Conservation (phyloP, 495 filamentous ascomycete genomes). For the Wilcoxina mikolae region DNA sequence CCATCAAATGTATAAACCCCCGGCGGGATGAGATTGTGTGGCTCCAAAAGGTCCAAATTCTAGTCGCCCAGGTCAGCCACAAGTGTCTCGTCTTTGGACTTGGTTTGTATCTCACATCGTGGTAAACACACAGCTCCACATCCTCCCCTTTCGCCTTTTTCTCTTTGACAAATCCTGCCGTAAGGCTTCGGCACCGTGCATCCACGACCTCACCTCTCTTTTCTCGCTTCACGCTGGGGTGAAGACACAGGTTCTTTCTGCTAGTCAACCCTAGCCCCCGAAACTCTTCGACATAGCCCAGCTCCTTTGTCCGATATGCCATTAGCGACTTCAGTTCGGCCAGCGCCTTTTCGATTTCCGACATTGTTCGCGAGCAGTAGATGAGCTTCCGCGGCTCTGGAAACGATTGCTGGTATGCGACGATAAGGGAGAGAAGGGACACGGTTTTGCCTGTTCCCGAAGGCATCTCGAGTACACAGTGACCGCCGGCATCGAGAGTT, state of each 20-base stretch:
- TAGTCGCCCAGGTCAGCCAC: conserved; percentile 28
- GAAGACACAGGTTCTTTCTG: conserved; percentile 92
- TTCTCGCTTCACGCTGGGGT: conserved; percentile 86
- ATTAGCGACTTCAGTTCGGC: conserved; percentile 83
- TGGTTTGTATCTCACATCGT: conserved; percentile 47
- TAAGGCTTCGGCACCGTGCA: conserved; percentile 85
- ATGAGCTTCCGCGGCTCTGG: conserved; percentile 88
- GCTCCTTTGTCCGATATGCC: conserved; percentile 76
- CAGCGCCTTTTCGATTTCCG: conserved; percentile 89
- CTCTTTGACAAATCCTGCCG: conserved; percentile 90
- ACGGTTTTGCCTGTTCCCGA: conserved; percentile 99
- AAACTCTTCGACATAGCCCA: conserved; percentile 84
- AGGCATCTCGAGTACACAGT: conserved; percentile 99
- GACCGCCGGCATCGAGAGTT: conserved; percentile 84
- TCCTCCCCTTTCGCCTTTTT: conserved; percentile 91
- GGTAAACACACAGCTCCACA: conserved; percentile 86
- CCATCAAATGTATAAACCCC: conserved; percentile 95
- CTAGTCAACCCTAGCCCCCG: conserved; percentile 82
- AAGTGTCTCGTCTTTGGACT: neutral
- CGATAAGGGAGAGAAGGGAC: conserved; percentile 83
- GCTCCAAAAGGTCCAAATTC: conserved; percentile 89
- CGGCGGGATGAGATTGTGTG: conserved; percentile 80
- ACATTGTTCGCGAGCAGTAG: conserved; percentile 97
- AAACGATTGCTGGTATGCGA: conserved; percentile 87
- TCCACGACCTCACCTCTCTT: conserved; percentile 91